A percentile compares a stretch with the other conserved stretches of the same genome.
Evolutionary conservation across 2,329 filamentous ascomycete genomes (phyloP).

Genomic region (Sclerotinia spermophila): DNA sequence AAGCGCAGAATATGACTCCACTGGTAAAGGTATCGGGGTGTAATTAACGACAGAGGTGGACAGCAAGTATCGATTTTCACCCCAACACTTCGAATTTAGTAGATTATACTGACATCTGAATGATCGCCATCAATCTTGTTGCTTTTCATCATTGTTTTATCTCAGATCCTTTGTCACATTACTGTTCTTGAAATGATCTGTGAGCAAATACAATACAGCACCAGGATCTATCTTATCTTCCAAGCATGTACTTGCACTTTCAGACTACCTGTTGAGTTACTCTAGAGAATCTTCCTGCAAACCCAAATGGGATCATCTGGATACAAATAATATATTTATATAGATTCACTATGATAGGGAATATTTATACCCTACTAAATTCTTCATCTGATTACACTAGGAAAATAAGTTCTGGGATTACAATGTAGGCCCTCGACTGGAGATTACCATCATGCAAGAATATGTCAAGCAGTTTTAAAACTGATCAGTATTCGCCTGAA

Average conservation of each 20-base stretch:
- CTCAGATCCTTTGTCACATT: not conserved
- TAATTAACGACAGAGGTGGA: no score
- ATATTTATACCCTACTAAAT: not conserved
- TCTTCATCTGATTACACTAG: not conserved
- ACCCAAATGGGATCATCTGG: fast-evolving
- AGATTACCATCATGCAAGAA: not conserved
- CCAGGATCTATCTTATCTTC: not conserved
- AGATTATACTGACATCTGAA: not conserved
- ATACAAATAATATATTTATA: no score
- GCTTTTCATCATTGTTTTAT: not conserved
- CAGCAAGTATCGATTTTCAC: no score
- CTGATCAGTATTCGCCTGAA: not conserved
- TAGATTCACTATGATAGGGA: not conserved
- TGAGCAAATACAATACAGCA: fast-evolving
- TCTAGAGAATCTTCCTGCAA: not conserved
- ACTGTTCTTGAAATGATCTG: not conserved
- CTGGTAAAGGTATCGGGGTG: fast-evolving
- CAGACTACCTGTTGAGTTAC: not conserved
- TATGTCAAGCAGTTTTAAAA: not conserved
- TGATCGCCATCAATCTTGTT: not conserved
- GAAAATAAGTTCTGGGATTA: not conserved
- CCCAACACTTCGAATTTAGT: no score
- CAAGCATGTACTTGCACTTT: not conserved
- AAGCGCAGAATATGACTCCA: fast-evolving
- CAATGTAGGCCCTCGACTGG: not conserved